Conservation (phyloP, 192 early-diverging fungal species). For the Entomortierella lignicola region DNA sequence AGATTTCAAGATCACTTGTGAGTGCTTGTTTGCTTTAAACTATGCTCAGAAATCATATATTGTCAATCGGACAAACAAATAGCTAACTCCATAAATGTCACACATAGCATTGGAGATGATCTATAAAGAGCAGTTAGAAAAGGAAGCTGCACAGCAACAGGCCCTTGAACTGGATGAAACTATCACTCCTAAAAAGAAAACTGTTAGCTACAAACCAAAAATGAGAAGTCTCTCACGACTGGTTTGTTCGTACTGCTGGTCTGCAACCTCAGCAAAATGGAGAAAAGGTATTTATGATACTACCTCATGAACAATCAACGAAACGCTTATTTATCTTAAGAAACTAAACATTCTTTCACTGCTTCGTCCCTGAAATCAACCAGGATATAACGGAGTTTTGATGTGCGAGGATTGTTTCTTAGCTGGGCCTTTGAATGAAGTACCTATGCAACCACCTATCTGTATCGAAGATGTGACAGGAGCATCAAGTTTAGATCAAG, state of each 20-base stretch:
- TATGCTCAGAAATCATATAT: too few relatives aligned
- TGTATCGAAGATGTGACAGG: background rate
- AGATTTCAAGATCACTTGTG: slow-evolving; percentile 67
- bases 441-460: slow-evolving; percentile 24
- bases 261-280: slow-evolving; percentile 67
- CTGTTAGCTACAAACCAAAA: slow-evolving; percentile 43
- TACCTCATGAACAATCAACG: too few relatives aligned
- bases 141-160: slow-evolving; percentile 21
- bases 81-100: background rate
- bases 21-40: slow-evolving; percentile 4
- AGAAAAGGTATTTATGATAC: slow-evolving; percentile 68
- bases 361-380: background rate
- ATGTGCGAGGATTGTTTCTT: slow-evolving; percentile 79
- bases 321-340: too few relatives aligned
- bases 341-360: background rate
- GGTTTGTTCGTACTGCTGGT: slow-evolving; percentile 74
- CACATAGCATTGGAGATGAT: slow-evolving; percentile 32
- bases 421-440: slow-evolving; percentile 61
- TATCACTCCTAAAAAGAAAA: slow-evolving; percentile 20
- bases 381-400: slow-evolving; percentile 76
- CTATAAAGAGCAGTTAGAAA: slow-evolving; percentile 37
- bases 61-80: background rate
- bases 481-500: background rate
- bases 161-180: slow-evolving; percentile 11
- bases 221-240: slow-evolving; percentile 26